These are phyloP conservation scores for Leccinum aurantiacum DNA, from an alignment of 768 basidiomycete genomes.

Conservation along the genomic window DNA sequence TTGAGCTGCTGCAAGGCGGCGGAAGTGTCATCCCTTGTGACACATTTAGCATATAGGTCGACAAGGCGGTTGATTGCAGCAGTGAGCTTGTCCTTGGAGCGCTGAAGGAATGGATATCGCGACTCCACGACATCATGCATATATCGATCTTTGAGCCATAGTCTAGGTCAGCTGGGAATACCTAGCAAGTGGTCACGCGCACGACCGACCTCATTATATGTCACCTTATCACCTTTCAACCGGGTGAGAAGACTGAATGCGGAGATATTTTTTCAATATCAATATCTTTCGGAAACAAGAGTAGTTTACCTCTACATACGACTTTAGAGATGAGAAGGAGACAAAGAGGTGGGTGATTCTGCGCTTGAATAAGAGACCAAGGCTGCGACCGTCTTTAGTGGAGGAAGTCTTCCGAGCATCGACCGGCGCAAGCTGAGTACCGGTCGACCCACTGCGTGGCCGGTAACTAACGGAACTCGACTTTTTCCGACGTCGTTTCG, in stretches of 20 bases:
- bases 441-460: constrained; percentile 26
- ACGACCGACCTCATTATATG: constrained; percentile 50
- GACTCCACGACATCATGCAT: too few relatives aligned
- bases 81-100: constrained; percentile 62
- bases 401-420: constrained; percentile 11
- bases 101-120: constrained; percentile 59
- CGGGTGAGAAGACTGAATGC: not conserved
- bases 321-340: constrained; percentile 69
- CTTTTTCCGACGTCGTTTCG: constrained; percentile 38
- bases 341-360: constrained; percentile 83
- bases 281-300: constrained; percentile 89
- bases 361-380: constrained; percentile 78
- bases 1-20: constrained; percentile 82
- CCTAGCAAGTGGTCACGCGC: not conserved
- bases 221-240: constrained; percentile 88
- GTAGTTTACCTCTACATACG: constrained; percentile 90
- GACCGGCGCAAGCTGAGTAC: not conserved
- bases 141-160: constrained; percentile 46
- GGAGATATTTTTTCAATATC: constrained; percentile 85
- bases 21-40: constrained; percentile 67
- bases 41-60: constrained; percentile 81
- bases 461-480: constrained; percentile 29
- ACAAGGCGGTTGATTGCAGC: constrained; percentile 57
- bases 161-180: not conserved
- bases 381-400: constrained; percentile 37